Evolutionary conservation across 1,139 yeast species (phyloP).

Genomic region (Blastobotrys persicus): DNA sequence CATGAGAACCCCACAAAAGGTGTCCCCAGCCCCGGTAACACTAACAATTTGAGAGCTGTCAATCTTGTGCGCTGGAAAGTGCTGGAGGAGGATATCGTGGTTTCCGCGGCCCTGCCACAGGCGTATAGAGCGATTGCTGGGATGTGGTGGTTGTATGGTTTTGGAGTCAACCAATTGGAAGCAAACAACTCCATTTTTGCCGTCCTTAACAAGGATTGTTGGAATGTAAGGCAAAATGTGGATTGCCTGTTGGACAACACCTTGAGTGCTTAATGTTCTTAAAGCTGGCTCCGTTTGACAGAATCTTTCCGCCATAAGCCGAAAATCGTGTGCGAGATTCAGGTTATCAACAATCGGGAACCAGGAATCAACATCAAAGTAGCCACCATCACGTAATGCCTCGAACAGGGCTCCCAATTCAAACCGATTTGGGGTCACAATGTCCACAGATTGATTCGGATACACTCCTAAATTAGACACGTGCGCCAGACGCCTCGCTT

Average conservation of each 20-base stretch:
- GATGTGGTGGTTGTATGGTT: constrained; percentile 8
- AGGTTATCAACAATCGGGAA: constrained; percentile 67
- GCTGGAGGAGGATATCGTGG: constrained; percentile 60
- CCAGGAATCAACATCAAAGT: constrained; percentile 68
- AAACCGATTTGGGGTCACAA: constrained; percentile 65
- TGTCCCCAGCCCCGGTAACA: constrained; percentile 72
- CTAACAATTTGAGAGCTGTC: constrained; percentile 36
- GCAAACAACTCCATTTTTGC: constrained; percentile 58
- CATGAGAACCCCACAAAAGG: constrained; percentile 54
- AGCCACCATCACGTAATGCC: constrained; percentile 47
- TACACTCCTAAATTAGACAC: constrained; percentile 25
- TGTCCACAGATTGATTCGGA: constrained; percentile 41
- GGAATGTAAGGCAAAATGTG: constrained; percentile 72
- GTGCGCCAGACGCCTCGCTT: constrained; percentile 43
- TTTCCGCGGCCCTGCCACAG: constrained; percentile 16
- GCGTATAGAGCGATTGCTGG: constrained; percentile 6
- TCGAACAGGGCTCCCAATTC: constrained; percentile 59
- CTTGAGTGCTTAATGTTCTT: constrained; percentile 40
- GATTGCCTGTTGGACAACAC: constrained; percentile 66
- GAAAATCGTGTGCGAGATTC: constrained; percentile 49
- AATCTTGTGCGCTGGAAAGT: constrained; percentile 45
- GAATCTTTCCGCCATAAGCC: constrained; percentile 42
- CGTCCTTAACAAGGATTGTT: constrained; percentile 64
- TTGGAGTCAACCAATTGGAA: constrained; percentile 42
- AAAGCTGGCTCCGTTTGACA: constrained; percentile 32